Evolutionary conservation across 352 stramenopile species (phyloP).

Genomic region (Elongisporangium prolatum): DNA sequence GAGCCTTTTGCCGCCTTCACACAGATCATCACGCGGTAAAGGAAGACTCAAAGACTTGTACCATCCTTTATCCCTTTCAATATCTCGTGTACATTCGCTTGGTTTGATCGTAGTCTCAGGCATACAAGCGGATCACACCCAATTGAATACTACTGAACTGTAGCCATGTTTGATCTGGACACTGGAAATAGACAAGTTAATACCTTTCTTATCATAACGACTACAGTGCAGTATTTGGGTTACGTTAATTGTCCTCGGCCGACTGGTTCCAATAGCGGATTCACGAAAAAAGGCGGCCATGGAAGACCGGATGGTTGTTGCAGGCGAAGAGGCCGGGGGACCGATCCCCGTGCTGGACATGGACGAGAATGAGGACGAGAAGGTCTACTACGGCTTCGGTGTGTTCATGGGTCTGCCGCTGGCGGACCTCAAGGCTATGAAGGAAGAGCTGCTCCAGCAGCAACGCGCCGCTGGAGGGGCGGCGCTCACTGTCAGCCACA

Average conservation of each 20-base stretch:
- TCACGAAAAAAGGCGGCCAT: constrained; percentile 8
- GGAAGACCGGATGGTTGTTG: constrained; percentile 35
- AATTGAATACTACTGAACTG: too few species aligned
- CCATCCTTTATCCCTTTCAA: neutral
- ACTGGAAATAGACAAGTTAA: neutral
- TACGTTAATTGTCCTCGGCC: neutral
- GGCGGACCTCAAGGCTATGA: constrained; percentile 81
- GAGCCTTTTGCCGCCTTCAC: constrained; percentile 84
- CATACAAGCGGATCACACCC: too few species aligned
- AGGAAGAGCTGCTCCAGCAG: constrained; percentile 70
- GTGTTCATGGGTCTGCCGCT: constrained; percentile 86
- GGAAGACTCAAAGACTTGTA: neutral
- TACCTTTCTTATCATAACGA: neutral
- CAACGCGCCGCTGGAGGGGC: constrained; percentile 26
- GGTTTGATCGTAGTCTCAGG: too few species aligned
- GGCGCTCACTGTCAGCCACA: neutral
- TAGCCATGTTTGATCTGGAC: neutral
- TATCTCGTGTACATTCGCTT: too few species aligned
- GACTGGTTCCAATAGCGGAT: neutral
- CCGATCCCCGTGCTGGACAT: constrained; percentile 20
- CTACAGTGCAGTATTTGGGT: neutral
- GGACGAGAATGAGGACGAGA: constrained; percentile 70
- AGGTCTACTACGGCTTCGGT: constrained; percentile 87
- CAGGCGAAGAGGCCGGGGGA: constrained; percentile 8
- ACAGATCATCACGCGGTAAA: constrained; percentile 82